These are phyloP conservation scores for Firmiana major DNA, from an alignment of 345 rosid genomes.

Conservation along the genomic window DNA sequence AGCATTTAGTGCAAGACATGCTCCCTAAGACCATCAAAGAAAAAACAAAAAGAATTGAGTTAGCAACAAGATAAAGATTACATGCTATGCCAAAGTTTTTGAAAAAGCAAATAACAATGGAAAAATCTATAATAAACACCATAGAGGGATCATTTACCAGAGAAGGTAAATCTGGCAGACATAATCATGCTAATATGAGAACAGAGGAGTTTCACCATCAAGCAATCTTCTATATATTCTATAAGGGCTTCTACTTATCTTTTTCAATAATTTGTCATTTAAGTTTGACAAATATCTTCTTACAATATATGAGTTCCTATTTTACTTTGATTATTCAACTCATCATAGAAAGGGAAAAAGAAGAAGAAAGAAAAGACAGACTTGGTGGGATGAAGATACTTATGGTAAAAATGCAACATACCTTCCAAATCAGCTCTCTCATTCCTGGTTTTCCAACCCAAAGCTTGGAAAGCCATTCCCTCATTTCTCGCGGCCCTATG, in stretches of 20 bases:
- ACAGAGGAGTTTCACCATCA: neutral
- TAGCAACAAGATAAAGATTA: neutral
- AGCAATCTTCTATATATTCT: neutral
- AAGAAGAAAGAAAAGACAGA: neutral
- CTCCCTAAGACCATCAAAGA: slow-evolving; percentile 55
- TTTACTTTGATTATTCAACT: neutral
- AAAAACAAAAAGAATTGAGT: neutral
- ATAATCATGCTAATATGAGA: neutral
- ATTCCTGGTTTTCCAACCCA: slow-evolving; percentile 76
- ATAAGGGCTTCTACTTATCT: neutral
- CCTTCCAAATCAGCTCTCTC: slow-evolving; percentile 92
- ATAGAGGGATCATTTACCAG: neutral
- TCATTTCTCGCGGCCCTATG: slow-evolving; percentile 94
- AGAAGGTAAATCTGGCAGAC: neutral
- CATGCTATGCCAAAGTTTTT: neutral
- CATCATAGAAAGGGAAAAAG: neutral
- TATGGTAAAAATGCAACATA: slow-evolving; percentile 17
- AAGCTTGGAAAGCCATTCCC: slow-evolving; percentile 82
- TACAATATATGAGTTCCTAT: neutral
- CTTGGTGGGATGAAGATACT: neutral
- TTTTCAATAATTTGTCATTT: slow-evolving; percentile 3
- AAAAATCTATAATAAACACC: neutral
- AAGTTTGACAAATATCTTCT: neutral
- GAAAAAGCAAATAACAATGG: slow-evolving; percentile 2
- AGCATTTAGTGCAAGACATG: slow-evolving; percentile 81